Evolutionary conservation across 2,329 filamentous ascomycete species (phyloP).

Genomic region (Trichophyton rubrum): DNA sequence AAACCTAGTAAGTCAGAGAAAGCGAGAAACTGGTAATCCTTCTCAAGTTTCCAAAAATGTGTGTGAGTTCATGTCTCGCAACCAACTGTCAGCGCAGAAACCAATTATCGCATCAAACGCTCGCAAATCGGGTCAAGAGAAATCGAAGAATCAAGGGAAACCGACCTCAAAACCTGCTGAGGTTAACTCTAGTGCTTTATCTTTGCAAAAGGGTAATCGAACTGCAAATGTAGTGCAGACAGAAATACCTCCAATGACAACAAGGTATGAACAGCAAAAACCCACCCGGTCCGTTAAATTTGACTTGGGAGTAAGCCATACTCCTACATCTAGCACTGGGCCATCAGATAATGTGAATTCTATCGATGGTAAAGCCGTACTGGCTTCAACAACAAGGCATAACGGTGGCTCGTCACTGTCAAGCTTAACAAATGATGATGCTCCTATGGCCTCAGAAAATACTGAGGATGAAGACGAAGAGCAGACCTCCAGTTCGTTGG

Average conservation of each 20-base stretch:
- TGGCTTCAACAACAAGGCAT: too few species aligned
- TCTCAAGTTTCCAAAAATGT: conserved; percentile 14
- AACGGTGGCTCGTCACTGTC: background rate
- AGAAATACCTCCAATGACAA: background rate
- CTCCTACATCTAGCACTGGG: background rate
- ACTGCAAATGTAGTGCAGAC: background rate
- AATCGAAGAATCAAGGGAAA: background rate
- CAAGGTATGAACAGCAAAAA: background rate
- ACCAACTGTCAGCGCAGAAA: background rate
- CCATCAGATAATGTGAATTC: background rate
- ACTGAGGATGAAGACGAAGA: background rate
- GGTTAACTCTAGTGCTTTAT: background rate
- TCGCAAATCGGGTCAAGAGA: background rate
- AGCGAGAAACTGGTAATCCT: background rate
- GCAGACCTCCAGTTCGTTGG: background rate
- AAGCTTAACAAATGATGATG: background rate
- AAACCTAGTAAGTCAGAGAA: background rate
- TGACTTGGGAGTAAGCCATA: background rate
- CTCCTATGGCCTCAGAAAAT: background rate
- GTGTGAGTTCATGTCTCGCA: conserved; percentile 13
- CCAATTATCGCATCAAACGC: background rate
- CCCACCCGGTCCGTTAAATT: background rate
- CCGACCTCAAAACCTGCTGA: background rate
- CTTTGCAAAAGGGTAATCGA: background rate
- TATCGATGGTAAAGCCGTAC: background rate